Evolutionary conservation across 2,329 filamentous ascomycete species (phyloP), one percentile per base, ranked within the genome.

Genomic region (Tolypocladium sp.): DNA sequence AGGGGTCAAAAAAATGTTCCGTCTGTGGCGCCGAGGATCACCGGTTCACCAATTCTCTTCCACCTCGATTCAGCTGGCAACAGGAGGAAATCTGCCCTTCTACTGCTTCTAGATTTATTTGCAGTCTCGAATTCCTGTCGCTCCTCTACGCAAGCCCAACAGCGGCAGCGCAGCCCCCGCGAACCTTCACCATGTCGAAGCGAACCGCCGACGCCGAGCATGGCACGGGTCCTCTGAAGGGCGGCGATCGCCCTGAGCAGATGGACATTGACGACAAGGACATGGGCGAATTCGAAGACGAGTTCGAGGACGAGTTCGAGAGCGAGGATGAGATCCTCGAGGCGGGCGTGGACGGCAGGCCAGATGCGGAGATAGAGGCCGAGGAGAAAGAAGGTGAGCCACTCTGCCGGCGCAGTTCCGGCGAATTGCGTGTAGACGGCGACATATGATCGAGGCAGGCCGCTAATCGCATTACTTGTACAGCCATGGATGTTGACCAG

Each of bases 281-380:
- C 33, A 86, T 88, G 79, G 85, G 85, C 70, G 90, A 97, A 66
- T 97, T 95, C 63, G 94, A 96, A 70, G 94, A 97, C 76, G 93
- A 97, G 70, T 97, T 93, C 66, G 91, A 93, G 74, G 90, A 93
- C 68, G 90, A 93, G 70, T 93, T 89, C 66, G 92, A 97, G 79
- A 96, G 80, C 69, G 82, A 85, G 63, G 92, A 97, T 72, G 92
- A 97, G 74, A 90, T 97, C 57, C 77, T 97, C 61, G 93, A 97
- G 76, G 93, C 94, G 5, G 93, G 93, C 62, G 92, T 97, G 15
- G 93, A 97, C 71, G 93, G 93, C 22, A 79, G 92, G 63, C 93
- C 93, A 37, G 93, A 97, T 73, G 91, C 89, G 9, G 93, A 97
- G 80, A 81, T 92, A 49, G 93, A 97, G 70, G 91, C 90, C 9